phyloP scores from a whole-genome alignment of 805 yeast genomes.

The Ogataea pilisensis region DNA sequence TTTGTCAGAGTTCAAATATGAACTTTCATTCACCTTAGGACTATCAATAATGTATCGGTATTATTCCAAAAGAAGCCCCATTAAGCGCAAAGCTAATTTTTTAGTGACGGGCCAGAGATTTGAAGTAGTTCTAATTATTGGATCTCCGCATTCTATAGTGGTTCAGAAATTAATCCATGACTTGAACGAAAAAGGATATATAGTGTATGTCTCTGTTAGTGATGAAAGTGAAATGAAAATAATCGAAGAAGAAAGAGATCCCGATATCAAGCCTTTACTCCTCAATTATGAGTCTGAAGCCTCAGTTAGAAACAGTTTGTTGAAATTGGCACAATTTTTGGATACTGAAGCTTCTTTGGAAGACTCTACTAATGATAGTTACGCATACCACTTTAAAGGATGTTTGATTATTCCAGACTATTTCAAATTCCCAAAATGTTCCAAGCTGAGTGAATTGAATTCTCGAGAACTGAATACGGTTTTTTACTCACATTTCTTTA shows the following conservation, averaged over 20 bases:
- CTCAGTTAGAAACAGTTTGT: slow-evolving; percentile 44
- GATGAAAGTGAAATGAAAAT: slow-evolving; percentile 53
- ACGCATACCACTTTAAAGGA: slow-evolving; percentile 50
- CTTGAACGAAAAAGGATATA: slow-evolving; percentile 73
- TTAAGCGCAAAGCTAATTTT: slow-evolving; percentile 51
- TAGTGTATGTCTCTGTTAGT: slow-evolving; percentile 73
- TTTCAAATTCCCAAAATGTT: slow-evolving; percentile 31
- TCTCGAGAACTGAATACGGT: slow-evolving; percentile 26
- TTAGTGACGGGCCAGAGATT: slow-evolving; percentile 67
- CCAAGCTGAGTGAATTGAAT: slow-evolving; percentile 24
- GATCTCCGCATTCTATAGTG: slow-evolving; percentile 73
- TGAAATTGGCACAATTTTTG: slow-evolving; percentile 45
- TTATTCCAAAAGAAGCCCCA: background rate
- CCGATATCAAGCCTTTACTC: slow-evolving; percentile 65
- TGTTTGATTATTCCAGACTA: slow-evolving; percentile 66
- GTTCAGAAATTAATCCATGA: slow-evolving; percentile 68
- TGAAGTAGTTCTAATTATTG: slow-evolving; percentile 71
- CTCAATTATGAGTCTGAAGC: slow-evolving; percentile 42
- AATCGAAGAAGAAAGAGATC: slow-evolving; percentile 55
- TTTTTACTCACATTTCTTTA: slow-evolving; percentile 24
- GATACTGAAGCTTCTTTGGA: slow-evolving; percentile 36
- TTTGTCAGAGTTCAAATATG: background rate
- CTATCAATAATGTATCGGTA: slow-evolving; percentile 1
- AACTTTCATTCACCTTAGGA: slow-evolving; percentile 1
- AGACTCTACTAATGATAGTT: slow-evolving; percentile 39